phyloP scores from a whole-genome alignment of 345 rosid species.

The Ceriops tagal region DNA sequence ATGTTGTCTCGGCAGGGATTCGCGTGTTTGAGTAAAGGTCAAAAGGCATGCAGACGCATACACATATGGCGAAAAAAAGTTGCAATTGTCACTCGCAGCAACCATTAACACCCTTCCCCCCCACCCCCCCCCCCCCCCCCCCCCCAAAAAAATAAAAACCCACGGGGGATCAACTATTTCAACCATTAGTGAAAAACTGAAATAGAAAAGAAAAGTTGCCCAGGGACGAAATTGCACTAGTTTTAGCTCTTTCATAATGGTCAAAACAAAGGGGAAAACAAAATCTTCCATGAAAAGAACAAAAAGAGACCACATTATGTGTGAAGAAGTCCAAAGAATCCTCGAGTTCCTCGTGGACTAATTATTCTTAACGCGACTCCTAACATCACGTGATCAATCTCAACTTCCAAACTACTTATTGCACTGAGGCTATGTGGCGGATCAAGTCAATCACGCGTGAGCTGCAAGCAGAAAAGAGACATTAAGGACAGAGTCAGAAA shows the following conservation, averaged over 20 bases:
- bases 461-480: slow-evolving; percentile 23
- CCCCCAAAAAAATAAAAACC: too few relatives aligned
- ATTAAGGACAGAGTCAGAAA: background rate
- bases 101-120: too few relatives aligned
- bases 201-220: too few relatives aligned
- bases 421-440: slow-evolving; percentile 35
- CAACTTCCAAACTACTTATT: slow-evolving; percentile 1
- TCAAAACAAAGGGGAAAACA: background rate
- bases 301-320: background rate
- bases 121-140: too few relatives aligned
- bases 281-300: background rate
- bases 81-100: too few relatives aligned
- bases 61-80: too few relatives aligned
- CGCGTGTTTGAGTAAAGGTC: too few relatives aligned
- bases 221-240: too few relatives aligned
- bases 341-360: background rate
- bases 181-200: too few relatives aligned
- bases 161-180: too few relatives aligned
- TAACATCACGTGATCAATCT: background rate
- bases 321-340: background rate
- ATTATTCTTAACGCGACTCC: slow-evolving; percentile 10
- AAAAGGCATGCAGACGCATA: too few relatives aligned
- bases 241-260: background rate
- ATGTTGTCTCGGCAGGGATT: too few relatives aligned
- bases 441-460: slow-evolving; percentile 51